Conservation (phyloP, 106 monocot genomes). For the Acanthochlamys bracteata region DNA sequence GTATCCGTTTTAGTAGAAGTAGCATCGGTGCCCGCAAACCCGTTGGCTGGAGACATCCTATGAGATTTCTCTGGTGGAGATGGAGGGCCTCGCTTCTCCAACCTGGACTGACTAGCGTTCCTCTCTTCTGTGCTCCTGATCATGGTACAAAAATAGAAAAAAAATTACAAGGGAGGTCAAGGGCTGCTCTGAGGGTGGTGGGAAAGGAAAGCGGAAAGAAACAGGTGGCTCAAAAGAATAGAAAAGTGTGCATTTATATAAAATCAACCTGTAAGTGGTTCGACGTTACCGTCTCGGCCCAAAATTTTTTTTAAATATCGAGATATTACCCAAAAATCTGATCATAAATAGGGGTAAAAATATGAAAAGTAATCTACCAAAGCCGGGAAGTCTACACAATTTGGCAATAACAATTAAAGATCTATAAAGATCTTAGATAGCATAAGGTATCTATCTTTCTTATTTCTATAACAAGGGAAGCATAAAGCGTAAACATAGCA, state of each 20-base stretch:
- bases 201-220: not conserved
- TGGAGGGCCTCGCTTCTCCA: conserved; percentile 34
- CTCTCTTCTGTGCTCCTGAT: conserved; percentile 49
- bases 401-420: too few species aligned
- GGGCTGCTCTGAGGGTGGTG: not conserved
- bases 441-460: too few species aligned
- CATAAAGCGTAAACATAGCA: too few species aligned
- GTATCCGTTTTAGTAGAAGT: not conserved
- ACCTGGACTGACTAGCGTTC: conserved; percentile 13
- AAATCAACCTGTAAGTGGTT: too few species aligned
- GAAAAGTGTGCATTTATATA: not conserved
- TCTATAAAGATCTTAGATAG: too few species aligned
- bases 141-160: conserved; percentile 18
- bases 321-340: too few species aligned
- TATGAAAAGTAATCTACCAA: too few species aligned
- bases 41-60: not conserved
- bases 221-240: not conserved
- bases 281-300: too few species aligned
- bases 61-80: conserved; percentile 4
- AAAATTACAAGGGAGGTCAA: conserved; percentile 1
- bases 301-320: too few species aligned
- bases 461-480: too few species aligned
- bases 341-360: too few species aligned
- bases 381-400: too few species aligned
- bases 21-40: not conserved